These are phyloP conservation scores for Rhodotorula sp. DNA, from an alignment of 1,284 basidiomycete species.

Conservation along the genomic window DNA sequence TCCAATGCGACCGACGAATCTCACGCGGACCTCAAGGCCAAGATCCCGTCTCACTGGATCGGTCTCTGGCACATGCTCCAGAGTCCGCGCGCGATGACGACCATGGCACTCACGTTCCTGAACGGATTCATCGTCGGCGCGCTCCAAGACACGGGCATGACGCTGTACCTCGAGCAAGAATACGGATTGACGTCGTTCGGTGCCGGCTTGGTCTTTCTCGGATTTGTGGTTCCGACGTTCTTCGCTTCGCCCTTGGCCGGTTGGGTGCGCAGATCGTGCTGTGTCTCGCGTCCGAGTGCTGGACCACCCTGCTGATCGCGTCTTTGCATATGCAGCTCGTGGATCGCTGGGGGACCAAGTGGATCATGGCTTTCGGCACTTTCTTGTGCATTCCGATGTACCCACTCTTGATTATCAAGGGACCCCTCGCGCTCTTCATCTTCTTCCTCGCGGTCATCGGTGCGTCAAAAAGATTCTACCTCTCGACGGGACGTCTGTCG, in stretches of 20 bases:
- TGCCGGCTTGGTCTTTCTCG: constrained; percentile 43
- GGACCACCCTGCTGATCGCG: background rate
- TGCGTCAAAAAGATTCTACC: background rate
- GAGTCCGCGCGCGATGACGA: constrained; percentile 24
- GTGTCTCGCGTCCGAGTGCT: too few species aligned
- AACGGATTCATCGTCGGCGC: constrained; percentile 40
- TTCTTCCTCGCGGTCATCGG: constrained; percentile 41
- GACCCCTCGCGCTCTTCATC: constrained; percentile 39
- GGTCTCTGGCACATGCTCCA: constrained; percentile 7
- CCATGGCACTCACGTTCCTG: constrained; percentile 24
- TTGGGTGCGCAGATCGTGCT: background rate
- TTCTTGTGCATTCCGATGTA: constrained; percentile 25
- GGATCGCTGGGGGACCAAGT: constrained; percentile 39
- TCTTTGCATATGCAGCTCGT: background rate
- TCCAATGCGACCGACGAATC: too few species aligned
- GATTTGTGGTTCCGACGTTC: constrained; percentile 35
- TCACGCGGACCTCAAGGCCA: background rate
- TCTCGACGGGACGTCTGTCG: background rate
- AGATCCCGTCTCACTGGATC: constrained; percentile 8
- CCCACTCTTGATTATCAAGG: constrained; percentile 38
- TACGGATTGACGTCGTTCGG: constrained; percentile 38
- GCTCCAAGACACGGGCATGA: constrained; percentile 30
- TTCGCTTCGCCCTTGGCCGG: constrained; percentile 25
- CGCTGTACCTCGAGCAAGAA: constrained; percentile 23
- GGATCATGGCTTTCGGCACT: constrained; percentile 30